phyloP scores from a whole-genome alignment of 768 basidiomycete genomes.

The Tephrocybe sp. region DNA sequence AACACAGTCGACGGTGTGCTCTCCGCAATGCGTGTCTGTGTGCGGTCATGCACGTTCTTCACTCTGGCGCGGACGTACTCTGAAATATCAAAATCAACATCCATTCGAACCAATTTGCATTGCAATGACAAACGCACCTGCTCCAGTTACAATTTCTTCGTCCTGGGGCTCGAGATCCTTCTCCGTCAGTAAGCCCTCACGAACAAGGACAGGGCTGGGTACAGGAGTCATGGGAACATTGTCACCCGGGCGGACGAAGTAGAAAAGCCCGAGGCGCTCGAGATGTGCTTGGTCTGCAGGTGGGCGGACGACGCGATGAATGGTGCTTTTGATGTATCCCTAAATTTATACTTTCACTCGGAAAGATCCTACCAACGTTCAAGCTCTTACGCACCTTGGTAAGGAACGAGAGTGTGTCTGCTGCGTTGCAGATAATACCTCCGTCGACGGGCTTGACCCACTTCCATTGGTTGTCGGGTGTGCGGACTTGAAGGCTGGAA shows the following conservation, averaged over 20 bases:
- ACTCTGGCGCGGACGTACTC: constrained; percentile 11
- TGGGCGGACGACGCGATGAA: constrained; percentile 50
- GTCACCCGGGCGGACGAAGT: constrained; percentile 44
- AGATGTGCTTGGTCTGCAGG: constrained; percentile 42
- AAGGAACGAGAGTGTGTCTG: constrained; percentile 33
- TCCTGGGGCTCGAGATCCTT: constrained; percentile 7
- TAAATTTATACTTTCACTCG: background rate
- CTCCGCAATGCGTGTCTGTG: constrained; percentile 5
- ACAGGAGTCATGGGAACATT: constrained; percentile 34
- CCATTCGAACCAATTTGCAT: background rate
- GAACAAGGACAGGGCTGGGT: constrained; percentile 41
- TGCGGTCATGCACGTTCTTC: constrained; percentile 11
- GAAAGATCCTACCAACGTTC: background rate
- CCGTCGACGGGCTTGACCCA: constrained; percentile 18
- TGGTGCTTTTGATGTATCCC: constrained; percentile 47
- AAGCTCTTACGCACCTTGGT: constrained; percentile 23
- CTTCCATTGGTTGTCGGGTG: constrained; percentile 26
- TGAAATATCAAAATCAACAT: background rate
- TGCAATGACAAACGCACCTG: background rate
- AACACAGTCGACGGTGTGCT: constrained; percentile 4
- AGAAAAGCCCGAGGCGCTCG: constrained; percentile 44
- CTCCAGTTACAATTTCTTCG: background rate
- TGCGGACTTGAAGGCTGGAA: constrained; percentile 34
- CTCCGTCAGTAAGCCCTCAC: constrained; percentile 29
- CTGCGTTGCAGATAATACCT: constrained; percentile 31